These are phyloP conservation scores for Hysterium pulicare DNA, from an alignment of 2,329 filamentous ascomycete species.

Conservation along the genomic window DNA sequence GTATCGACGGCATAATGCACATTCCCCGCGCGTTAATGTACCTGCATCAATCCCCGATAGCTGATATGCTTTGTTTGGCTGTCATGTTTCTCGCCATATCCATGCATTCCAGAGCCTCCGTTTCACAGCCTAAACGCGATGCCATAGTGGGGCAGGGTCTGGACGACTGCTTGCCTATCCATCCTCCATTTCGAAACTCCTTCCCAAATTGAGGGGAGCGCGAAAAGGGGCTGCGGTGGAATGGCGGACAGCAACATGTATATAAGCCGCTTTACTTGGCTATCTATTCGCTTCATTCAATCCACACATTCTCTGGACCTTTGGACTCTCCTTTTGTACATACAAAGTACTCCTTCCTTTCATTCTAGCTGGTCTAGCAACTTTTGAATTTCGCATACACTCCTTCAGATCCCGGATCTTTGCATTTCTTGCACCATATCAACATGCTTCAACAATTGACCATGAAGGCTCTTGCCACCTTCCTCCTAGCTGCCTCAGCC, in stretches of 20 bases:
- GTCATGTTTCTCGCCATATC: slow-evolving; percentile 11
- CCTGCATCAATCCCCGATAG: slow-evolving; percentile 19
- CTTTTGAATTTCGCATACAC: slow-evolving; percentile 8
- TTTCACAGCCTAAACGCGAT: slow-evolving; percentile 33
- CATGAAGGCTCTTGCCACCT: slow-evolving; percentile 49
- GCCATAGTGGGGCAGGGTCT: slow-evolving; percentile 20
- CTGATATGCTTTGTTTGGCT: slow-evolving; percentile 27
- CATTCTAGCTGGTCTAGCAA: slow-evolving; percentile 31
- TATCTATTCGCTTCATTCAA: slow-evolving; percentile 11
- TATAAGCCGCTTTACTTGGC: slow-evolving; percentile 23
- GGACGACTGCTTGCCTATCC: slow-evolving; percentile 24
- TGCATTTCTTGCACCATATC: slow-evolving; percentile 12
- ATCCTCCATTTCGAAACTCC: slow-evolving; percentile 19
- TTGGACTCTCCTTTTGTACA: slow-evolving; percentile 16
- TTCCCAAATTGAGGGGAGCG: slow-evolving; percentile 30
- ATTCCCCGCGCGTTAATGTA: slow-evolving; percentile 22
- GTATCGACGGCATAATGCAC: slow-evolving; percentile 10
- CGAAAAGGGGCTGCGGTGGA: slow-evolving; percentile 8
- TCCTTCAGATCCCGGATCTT: no score
- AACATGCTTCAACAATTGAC: slow-evolving; percentile 52
- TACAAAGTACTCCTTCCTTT: slow-evolving; percentile 13
- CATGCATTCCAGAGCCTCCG: slow-evolving; percentile 19
- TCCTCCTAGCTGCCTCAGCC: slow-evolving; percentile 52
- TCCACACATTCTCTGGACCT: slow-evolving; percentile 15
- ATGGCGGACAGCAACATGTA: slow-evolving; percentile 8